Evolutionary conservation across 306 rosid genomes (phyloP).

Genomic region (Trichosanthes cucumerina): DNA sequence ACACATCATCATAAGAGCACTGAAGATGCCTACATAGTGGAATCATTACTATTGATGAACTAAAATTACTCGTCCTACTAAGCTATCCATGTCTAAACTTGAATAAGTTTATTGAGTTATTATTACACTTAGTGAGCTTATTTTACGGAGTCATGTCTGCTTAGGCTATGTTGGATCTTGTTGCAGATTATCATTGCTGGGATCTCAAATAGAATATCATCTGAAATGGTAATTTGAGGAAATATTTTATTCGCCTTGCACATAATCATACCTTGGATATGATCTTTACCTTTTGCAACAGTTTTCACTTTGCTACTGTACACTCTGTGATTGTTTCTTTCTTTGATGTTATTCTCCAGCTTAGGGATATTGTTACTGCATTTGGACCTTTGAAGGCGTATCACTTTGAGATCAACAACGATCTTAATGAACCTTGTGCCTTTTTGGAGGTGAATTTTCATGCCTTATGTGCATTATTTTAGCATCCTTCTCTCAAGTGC

Average conservation of each 20-base stretch:
- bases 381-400: slow-evolving; percentile 88
- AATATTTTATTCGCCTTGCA: background rate
- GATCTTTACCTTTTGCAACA: background rate
- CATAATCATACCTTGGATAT: background rate
- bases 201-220: slow-evolving; percentile 58
- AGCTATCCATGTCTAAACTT: background rate
- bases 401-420: slow-evolving; percentile 44
- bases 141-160: background rate
- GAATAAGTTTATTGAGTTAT: background rate
- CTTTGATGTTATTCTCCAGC: slow-evolving; percentile 38
- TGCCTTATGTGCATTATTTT: slow-evolving; percentile 3
- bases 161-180: slow-evolving; percentile 8
- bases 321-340: slow-evolving; percentile 6
- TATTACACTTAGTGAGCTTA: slow-evolving; percentile 1
- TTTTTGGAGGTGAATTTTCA: slow-evolving; percentile 63
- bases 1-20: background rate
- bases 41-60: background rate
- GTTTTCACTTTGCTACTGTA: background rate
- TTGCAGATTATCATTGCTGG: slow-evolving; percentile 86
- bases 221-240: slow-evolving; percentile 51
- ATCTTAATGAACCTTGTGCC: slow-evolving; percentile 43
- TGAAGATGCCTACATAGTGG: background rate
- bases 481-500: background rate
- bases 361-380: slow-evolving; percentile 64
- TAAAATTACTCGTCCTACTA: background rate